Evolutionary conservation across 208 protist genomes (phyloP).

Genomic region (Leishmania tropica): DNA sequence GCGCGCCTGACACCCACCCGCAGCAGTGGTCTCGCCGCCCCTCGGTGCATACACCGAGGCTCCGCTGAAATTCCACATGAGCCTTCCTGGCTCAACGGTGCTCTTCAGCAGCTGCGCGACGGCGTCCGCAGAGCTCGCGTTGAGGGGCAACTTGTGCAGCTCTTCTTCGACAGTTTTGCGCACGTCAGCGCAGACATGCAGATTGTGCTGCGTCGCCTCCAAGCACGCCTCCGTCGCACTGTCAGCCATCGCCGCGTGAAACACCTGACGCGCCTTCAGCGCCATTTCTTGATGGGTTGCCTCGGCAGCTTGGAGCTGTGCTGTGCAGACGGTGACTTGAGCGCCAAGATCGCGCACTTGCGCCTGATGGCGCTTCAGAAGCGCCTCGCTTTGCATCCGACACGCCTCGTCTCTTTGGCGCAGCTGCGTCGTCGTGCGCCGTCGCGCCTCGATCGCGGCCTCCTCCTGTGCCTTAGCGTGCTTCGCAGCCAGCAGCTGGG

Average conservation of each 20-base stretch:
- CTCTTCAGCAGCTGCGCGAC: neutral
- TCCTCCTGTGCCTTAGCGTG: neutral
- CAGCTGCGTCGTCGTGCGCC: neutral
- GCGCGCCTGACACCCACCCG: neutral
- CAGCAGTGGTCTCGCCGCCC: neutral
- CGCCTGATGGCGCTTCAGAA: neutral
- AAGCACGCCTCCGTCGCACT: slow-evolving; percentile 21
- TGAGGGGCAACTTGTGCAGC: slow-evolving; percentile 8
- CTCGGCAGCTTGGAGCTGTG: neutral
- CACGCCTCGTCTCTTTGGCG: neutral
- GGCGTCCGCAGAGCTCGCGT: slow-evolving; percentile 4
- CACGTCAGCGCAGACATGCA: slow-evolving; percentile 9
- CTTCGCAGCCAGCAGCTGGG: neutral
- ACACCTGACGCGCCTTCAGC: neutral
- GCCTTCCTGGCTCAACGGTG: neutral
- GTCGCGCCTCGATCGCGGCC: neutral
- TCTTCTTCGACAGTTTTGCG: slow-evolving; percentile 10
- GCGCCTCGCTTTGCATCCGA: neutral
- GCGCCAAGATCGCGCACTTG: slow-evolving; percentile 10
- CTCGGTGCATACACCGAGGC: neutral
- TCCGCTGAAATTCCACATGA: slow-evolving; percentile 21
- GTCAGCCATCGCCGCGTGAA: slow-evolving; percentile 8
- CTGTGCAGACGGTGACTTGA: slow-evolving; percentile 4
- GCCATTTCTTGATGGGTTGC: neutral
- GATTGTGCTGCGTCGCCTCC: slow-evolving; percentile 5